Percentiles rank a stretch among this genome's conserved stretches.
Evolutionary conservation across 179 eudicot species (phyloP).

Genomic region (Silene noctiflora): DNA sequence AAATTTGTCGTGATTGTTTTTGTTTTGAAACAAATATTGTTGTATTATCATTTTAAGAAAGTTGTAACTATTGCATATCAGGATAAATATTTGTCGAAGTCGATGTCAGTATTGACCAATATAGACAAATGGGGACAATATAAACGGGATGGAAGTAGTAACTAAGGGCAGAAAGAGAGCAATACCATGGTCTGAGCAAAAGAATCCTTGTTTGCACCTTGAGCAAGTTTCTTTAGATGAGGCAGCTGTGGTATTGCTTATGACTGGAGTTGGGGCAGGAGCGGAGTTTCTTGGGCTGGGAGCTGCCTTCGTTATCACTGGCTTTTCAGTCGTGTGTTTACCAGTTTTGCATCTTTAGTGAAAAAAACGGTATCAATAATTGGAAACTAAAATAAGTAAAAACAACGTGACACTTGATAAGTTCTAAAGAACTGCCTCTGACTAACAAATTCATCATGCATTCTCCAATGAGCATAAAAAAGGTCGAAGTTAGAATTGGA

Average conservation of each 20-base stretch:
- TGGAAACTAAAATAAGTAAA: not conserved
- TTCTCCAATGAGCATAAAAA: too few species aligned
- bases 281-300: slow-evolving; percentile 28
- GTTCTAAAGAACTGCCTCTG: too few species aligned
- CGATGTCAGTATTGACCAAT: not conserved
- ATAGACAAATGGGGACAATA: not conserved
- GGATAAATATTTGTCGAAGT: not conserved
- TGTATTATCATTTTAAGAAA: not conserved
- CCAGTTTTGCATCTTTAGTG: slow-evolving; percentile 75
- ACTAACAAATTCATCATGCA: too few species aligned
- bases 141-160: not conserved
- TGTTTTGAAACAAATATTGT: not conserved
- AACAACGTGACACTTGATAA: not conserved
- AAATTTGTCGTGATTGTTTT: not conserved
- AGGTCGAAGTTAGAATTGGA: too few species aligned
- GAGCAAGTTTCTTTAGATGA: slow-evolving; percentile 62
- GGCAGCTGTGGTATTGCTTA: slow-evolving; percentile 33
- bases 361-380: slow-evolving; percentile 8
- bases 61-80: too few species aligned
- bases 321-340: slow-evolving; percentile 88
- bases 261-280: slow-evolving; percentile 27
- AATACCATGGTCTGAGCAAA: slow-evolving; percentile 93
- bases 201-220: slow-evolving; percentile 91
- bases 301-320: slow-evolving; percentile 52
- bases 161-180: slow-evolving; percentile 5